A percentile compares a stretch with the other conserved stretches of the same genome.
Conservation (phyloP, 2,329 filamentous ascomycete species). For the Ophiocordyceps camponoti-leonardi region DNA sequence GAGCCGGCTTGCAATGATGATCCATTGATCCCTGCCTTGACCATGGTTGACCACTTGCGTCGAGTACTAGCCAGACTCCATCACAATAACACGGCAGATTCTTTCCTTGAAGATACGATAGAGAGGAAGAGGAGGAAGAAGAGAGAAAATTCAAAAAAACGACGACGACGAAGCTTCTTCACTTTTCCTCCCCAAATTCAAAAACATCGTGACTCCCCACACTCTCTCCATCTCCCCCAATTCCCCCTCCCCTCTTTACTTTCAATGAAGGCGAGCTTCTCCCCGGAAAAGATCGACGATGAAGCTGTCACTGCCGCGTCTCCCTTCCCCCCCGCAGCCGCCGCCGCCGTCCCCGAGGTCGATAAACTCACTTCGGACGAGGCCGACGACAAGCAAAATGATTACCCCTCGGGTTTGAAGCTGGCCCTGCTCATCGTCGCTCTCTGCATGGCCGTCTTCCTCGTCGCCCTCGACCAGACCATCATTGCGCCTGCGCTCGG, state of each 20-base stretch:
- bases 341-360: neutral
- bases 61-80: too few relatives aligned
- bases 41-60: too few relatives aligned
- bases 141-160: too few relatives aligned
- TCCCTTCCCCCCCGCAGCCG: too few relatives aligned
- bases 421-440: constrained; percentile 23
- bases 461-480: constrained; percentile 33
- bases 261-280: neutral
- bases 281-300: neutral
- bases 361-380: neutral
- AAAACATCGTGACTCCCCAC: too few relatives aligned
- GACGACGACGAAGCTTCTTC: neutral
- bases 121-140: neutral
- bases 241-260: too few relatives aligned
- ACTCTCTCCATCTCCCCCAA: too few relatives aligned
- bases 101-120: neutral
- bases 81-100: too few relatives aligned
- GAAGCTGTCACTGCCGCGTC: neutral
- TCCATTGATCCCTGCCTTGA: too few relatives aligned
- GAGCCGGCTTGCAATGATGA: too few relatives aligned
- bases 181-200: neutral
- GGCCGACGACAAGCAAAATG: constrained; percentile 1
- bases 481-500: constrained; percentile 36
- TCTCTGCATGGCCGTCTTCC: constrained; percentile 28
- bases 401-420: constrained; percentile 22